These are phyloP conservation scores for Metschnikowia borealis DNA, from an alignment of 805 yeast genomes.

Conservation along the genomic window DNA sequence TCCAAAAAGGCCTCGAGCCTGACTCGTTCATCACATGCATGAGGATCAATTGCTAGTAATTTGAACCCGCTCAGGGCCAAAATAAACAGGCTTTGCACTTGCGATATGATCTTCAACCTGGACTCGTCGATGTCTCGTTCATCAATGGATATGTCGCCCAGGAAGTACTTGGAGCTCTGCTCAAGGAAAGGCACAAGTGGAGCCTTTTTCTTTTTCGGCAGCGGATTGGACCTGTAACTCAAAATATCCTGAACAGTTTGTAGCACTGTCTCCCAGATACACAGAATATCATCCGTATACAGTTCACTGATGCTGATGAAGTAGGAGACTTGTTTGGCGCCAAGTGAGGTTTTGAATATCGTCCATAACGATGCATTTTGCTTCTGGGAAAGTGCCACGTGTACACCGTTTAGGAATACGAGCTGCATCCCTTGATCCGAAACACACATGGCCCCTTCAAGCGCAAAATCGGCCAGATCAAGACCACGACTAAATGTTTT, in stretches of 20 bases:
- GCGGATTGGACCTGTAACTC: background rate
- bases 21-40: constrained; percentile 79
- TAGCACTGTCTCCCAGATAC: background rate
- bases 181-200: background rate
- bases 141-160: background rate
- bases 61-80: constrained; percentile 26
- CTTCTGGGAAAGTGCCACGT: background rate
- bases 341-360: background rate
- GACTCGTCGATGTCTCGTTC: constrained; percentile 1
- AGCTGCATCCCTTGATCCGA: background rate
- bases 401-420: background rate
- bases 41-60: constrained; percentile 64
- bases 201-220: background rate
- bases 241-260: background rate
- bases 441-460: background rate
- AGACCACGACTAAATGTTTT: background rate
- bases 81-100: constrained; percentile 63
- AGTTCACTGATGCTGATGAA: background rate
- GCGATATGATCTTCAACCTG: constrained; percentile 40
- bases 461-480: background rate
- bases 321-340: background rate
- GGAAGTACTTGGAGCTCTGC: background rate
- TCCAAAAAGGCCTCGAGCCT: constrained; percentile 50
- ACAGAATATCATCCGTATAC: background rate
- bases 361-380: background rate